Evolutionary conservation across 345 rosid species (phyloP).

Genomic region (Rhodamnia rubescens): DNA sequence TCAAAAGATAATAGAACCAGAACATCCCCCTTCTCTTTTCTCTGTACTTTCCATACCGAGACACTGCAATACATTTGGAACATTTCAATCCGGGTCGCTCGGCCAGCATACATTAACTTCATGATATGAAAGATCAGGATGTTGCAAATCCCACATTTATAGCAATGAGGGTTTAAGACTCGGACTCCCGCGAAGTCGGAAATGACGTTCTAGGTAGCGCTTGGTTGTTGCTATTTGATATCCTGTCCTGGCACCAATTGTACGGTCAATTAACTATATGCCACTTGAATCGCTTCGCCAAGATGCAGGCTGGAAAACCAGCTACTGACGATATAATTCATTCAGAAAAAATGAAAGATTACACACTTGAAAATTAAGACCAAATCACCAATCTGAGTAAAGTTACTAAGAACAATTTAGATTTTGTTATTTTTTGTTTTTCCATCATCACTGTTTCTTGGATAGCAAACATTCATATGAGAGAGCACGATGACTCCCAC

Average conservation of each 20-base stretch:
- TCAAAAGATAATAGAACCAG: background rate
- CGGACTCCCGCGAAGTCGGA: background rate
- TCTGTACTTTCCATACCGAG: background rate
- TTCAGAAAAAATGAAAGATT: background rate
- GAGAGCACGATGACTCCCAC: background rate
- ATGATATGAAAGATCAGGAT: background rate
- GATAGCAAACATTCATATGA: background rate
- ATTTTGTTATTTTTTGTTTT: background rate
- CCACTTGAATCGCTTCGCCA: background rate
- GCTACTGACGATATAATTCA: background rate
- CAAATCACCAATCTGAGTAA: background rate
- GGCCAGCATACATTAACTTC: background rate
- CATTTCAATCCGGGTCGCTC: background rate
- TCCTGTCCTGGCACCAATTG: background rate
- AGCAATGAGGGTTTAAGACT: background rate
- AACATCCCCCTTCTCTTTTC: background rate
- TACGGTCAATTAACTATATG: background rate
- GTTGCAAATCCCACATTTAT: background rate
- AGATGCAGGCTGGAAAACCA: background rate
- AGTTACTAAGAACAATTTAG: background rate
- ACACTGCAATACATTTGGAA: background rate
- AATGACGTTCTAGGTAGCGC: background rate
- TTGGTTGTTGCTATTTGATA: background rate
- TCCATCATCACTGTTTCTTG: background rate
- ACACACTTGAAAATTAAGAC: background rate